phyloP scores from a whole-genome alignment of 345 rosid genomes.

The Melaleuca quinquenervia region DNA sequence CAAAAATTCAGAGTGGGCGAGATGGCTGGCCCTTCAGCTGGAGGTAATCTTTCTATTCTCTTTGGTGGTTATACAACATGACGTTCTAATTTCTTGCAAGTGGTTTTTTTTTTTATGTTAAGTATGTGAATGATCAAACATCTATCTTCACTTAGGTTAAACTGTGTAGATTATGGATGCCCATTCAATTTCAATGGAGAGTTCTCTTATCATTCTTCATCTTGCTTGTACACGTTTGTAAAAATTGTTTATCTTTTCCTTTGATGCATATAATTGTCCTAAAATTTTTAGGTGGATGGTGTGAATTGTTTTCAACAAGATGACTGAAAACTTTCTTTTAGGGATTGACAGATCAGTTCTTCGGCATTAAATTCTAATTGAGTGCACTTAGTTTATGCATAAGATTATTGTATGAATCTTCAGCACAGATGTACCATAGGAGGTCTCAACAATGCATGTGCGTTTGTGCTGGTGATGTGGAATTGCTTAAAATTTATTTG shows the following conservation, averaged over 20 bases:
- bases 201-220: neutral
- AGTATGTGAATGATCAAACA: neutral
- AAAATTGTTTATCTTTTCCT: neutral
- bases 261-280: neutral
- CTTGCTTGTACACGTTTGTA: neutral
- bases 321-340: neutral
- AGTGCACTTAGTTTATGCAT: neutral
- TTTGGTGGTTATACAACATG: neutral
- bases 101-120: neutral
- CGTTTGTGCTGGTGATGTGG: neutral
- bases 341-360: neutral
- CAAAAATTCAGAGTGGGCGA: constrained; percentile 30
- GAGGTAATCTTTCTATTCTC: constrained; percentile 20
- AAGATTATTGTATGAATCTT: neutral
- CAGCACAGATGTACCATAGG: neutral
- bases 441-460: neutral
- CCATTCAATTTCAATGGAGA: neutral
- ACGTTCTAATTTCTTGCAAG: neutral
- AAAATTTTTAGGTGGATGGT: neutral
- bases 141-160: neutral
- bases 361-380: neutral
- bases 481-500: neutral
- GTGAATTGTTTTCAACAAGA: neutral
- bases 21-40: constrained; percentile 23
- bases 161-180: neutral